phyloP scores from a whole-genome alignment of 768 basidiomycete species.

The Sarcodon aspratus region DNA sequence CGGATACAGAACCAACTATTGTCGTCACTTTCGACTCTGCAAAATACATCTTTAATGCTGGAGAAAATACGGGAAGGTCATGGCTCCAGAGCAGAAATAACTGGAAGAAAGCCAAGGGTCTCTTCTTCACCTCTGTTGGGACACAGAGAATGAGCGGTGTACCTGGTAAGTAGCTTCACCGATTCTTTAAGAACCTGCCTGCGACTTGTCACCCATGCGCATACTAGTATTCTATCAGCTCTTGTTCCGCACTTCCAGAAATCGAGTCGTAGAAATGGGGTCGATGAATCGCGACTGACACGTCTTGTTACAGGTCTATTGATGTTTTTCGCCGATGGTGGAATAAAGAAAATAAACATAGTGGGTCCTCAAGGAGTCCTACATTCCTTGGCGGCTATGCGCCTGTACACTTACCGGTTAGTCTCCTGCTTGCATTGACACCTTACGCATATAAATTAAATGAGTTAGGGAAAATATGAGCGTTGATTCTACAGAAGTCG shows the following conservation, averaged over 20 bases:
- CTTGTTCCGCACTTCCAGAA: background rate
- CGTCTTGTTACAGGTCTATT: conserved; percentile 40
- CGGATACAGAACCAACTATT: conserved; percentile 76
- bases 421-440: conserved; percentile 6
- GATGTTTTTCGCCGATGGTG: conserved; percentile 73
- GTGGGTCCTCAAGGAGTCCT: conserved; percentile 65
- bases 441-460: background rate
- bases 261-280: background rate
- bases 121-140: conserved; percentile 64
- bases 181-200: background rate
- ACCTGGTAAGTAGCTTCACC: conserved; percentile 40
- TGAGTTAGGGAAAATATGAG: conserved; percentile 35
- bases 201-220: background rate
- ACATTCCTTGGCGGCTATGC: conserved; percentile 62
- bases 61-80: conserved; percentile 70
- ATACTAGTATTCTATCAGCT: background rate
- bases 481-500: conserved; percentile 33
- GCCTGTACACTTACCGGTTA: conserved; percentile 59
- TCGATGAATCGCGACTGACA: conserved; percentile 4
- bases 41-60: conserved; percentile 83
- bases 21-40: conserved; percentile 64
- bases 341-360: conserved; percentile 43
- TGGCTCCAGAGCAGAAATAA: conserved; percentile 57
- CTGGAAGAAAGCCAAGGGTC: conserved; percentile 52
- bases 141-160: conserved; percentile 60